phyloP scores from a whole-genome alignment of 306 rosid genomes.

The Carpinus fangiana region DNA sequence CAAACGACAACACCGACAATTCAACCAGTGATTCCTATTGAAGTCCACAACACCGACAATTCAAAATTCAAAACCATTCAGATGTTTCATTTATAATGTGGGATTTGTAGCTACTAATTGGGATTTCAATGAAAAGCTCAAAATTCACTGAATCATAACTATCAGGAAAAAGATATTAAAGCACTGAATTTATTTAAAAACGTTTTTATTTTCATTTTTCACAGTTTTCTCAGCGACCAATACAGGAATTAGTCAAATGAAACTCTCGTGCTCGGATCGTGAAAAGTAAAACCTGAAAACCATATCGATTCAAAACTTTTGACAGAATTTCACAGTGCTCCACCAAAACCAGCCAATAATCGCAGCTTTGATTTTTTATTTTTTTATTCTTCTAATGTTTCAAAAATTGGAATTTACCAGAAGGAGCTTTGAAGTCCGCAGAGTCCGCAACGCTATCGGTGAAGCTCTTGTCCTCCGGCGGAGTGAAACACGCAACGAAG shows the following conservation, averaged over 20 bases:
- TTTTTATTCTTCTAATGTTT: not conserved
- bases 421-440: conserved; percentile 48
- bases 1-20: not conserved
- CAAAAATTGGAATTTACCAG: conserved; percentile 35
- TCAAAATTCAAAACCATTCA: not conserved
- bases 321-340: not conserved
- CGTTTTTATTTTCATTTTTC: conserved; percentile 8
- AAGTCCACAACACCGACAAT: not conserved
- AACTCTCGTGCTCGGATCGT: conserved; percentile 9
- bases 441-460: conserved; percentile 42
- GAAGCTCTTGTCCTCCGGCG: conserved; percentile 59
- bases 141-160: too few relatives aligned
- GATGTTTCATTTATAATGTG: not conserved
- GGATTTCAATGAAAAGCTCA: too few relatives aligned
- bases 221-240: conserved; percentile 32
- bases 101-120: too few relatives aligned
- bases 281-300: conserved; percentile 3
- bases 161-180: conserved; percentile 1
- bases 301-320: not conserved
- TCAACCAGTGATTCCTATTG: too few relatives aligned
- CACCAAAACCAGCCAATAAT: conserved; percentile 7
- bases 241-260: not conserved
- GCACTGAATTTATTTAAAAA: not conserved
- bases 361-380: not conserved
- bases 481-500: conserved; percentile 66